Base-by-base conservation (phyloP, 768 basidiomycete genomes). In the Trametes sanguinea region DNA sequence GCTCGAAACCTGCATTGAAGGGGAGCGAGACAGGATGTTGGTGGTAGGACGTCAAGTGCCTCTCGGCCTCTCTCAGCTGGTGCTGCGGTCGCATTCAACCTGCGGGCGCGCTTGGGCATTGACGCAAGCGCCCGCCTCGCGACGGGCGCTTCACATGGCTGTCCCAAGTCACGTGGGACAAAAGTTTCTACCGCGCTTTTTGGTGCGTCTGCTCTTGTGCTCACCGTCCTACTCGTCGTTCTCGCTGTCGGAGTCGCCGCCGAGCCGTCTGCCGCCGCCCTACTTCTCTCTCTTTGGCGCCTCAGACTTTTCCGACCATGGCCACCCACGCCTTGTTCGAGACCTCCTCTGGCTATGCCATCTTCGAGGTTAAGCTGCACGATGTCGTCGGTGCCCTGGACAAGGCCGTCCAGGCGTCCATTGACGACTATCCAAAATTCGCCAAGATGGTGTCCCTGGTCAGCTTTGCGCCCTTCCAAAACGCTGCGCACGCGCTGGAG, bases 401-500 rank as follows among this genome's bases (percentile, higher is more conserved):
- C 37, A 80, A 81, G 71, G 82, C 83, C 37, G 87, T 94, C 44
- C 95, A 96, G 76, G 86, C 90, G 58, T 92, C 92, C 45, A 89
- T 98, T 71, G 82, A 82, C 66, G 94, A 98, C 76, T 80, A 95
- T 67, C 78, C 85, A 67, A 95, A 91, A 76, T 98, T 98, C 75
- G 81, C 84, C 61, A 95, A 94, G 80, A 94, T 96, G 90, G 92
- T 97, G 64, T 81, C 87, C 69, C 77, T 98, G 71, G 73, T 90
- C 74, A 94, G 92, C 74, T 98, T 98, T 80, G 84, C 88, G 57
- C 95, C 96, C 0, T 98, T 96, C 82, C 93, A 92, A 75, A 94
- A 81, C 62, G 94, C 95, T 27, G 94, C 92, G 0, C 88, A 95
- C 72, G 95, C 95, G 37, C 80, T 98, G 67, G 94, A 98, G 78